Evolutionary conservation across 495 filamentous ascomycete genomes (phyloP).

Genomic region (Chaetomium tenue): DNA sequence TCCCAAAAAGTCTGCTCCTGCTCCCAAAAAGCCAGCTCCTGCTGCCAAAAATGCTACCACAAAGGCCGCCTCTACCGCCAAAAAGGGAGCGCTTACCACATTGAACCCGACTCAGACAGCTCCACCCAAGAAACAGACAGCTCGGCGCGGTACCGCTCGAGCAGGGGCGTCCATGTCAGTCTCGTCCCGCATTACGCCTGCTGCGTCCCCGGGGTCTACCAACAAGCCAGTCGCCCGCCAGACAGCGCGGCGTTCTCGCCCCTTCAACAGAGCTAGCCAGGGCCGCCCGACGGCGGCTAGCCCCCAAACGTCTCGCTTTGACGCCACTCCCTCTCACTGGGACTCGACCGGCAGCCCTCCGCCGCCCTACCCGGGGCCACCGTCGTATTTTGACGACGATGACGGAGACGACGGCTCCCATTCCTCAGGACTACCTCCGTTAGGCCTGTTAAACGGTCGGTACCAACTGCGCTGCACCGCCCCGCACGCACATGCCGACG

Average conservation of each 20-base stretch:
- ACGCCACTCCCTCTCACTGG: constrained; percentile 18
- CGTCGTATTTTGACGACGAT: not conserved
- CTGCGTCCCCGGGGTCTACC: not conserved
- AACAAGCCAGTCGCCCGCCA: not conserved
- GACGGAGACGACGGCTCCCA: not conserved
- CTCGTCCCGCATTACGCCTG: not conserved
- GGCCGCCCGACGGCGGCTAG: not conserved
- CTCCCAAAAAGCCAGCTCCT: too few species aligned
- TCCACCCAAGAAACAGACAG: constrained; percentile 21
- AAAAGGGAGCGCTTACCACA: too few species aligned
- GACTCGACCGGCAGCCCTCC: constrained; percentile 28
- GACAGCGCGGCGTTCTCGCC: constrained; percentile 12
- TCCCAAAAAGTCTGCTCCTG: too few species aligned
- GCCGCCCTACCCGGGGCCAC: constrained; percentile 29
- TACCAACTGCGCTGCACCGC: constrained; percentile 39
- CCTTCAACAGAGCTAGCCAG: constrained; percentile 4
- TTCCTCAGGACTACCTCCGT: constrained; percentile 11
- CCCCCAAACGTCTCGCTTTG: not conserved
- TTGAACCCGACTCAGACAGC: not conserved
- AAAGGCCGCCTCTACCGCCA: too few species aligned
- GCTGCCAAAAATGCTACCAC: too few species aligned
- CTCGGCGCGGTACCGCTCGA: constrained; percentile 14
- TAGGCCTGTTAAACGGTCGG: constrained; percentile 49
- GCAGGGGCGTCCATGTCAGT: not conserved
- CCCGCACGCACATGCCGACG: constrained; percentile 21